A percentile compares a stretch with the other conserved stretches of the same genome.
Conservation (phyloP, 495 filamentous ascomycete species). For the Podospora anserina region DNA sequence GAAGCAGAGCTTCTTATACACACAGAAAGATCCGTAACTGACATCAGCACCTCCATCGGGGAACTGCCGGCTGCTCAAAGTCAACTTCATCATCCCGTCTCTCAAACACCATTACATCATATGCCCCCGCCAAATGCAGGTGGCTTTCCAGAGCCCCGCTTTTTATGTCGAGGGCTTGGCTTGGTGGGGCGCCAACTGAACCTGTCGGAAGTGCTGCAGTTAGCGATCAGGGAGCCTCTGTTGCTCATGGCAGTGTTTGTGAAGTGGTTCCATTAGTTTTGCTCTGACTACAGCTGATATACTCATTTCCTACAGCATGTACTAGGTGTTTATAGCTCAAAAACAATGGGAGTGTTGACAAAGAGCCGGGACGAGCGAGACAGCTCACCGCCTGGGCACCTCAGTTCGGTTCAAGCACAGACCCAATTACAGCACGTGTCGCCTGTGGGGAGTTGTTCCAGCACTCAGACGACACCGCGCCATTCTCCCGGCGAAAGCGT, state of each 20-base stretch:
- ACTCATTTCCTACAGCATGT: no score
- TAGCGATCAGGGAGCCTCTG: not conserved
- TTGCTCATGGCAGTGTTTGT: not conserved
- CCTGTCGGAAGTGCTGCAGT: not conserved
- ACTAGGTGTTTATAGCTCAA: no score
- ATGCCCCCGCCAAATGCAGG: not conserved
- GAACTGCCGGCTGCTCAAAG: not conserved
- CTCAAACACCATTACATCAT: conserved; percentile 28
- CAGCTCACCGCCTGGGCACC: not conserved
- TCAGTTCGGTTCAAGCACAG: not conserved
- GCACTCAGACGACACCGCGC: not conserved
- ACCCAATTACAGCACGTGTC: not conserved
- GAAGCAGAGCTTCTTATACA: not conserved
- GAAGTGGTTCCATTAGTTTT: not conserved
- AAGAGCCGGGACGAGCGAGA: not conserved
- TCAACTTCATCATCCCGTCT: conserved; percentile 5
- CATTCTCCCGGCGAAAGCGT: not conserved
- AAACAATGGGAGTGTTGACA: no score
- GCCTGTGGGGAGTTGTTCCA: not conserved
- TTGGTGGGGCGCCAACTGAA: no score
- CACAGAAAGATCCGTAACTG: not conserved
- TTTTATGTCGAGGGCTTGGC: not conserved
- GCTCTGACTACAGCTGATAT: no score
- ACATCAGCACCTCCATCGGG: conserved; percentile 6
- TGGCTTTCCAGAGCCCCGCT: not conserved